phyloP scores from a whole-genome alignment of 352 stramenopile species.

The Globisporangium canariense region DNA sequence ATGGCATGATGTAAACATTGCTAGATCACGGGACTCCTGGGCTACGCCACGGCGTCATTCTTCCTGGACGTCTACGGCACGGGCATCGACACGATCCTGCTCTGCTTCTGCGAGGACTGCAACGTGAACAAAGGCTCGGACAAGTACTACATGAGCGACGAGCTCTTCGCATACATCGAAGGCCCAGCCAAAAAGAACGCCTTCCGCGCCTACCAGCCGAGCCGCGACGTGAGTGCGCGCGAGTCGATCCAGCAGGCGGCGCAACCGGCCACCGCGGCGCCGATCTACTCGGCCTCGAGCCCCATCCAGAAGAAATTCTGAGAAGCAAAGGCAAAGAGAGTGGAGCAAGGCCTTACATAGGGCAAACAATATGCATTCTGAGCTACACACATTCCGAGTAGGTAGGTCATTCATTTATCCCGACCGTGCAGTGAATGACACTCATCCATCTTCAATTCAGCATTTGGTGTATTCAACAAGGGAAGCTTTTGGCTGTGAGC shows the following conservation, averaged over 20 bases:
- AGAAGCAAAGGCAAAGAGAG: too few species aligned
- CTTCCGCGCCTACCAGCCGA: conserved; percentile 53
- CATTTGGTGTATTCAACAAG: too few species aligned
- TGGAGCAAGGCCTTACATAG: background rate
- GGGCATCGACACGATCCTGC: conserved; percentile 81
- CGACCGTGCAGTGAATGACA: background rate
- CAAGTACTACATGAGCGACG: conserved; percentile 84
- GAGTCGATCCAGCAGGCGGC: conserved; percentile 12
- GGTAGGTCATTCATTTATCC: background rate
- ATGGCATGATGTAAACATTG: background rate
- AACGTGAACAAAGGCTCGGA: conserved; percentile 73
- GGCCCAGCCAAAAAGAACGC: conserved; percentile 74
- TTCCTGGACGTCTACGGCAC: conserved; percentile 84
- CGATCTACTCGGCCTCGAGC: conserved; percentile 22
- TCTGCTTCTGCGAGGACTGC: conserved; percentile 87
- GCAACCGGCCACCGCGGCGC: conserved; percentile 25
- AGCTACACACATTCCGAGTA: background rate
- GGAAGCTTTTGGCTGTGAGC: too few species aligned
- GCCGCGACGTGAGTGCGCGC: conserved; percentile 17
- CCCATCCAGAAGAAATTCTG: conserved; percentile 15
- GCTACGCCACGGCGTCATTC: conserved; percentile 67
- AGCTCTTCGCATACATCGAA: conserved; percentile 78
- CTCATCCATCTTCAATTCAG: too few species aligned
- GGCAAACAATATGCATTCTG: background rate
- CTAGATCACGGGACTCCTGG: conserved; percentile 57